Percentiles rank a stretch among this genome's conserved stretches.
Evolutionary conservation across 179 eudicot genomes (phyloP).

Genomic region (Carnegiea gigantea): DNA sequence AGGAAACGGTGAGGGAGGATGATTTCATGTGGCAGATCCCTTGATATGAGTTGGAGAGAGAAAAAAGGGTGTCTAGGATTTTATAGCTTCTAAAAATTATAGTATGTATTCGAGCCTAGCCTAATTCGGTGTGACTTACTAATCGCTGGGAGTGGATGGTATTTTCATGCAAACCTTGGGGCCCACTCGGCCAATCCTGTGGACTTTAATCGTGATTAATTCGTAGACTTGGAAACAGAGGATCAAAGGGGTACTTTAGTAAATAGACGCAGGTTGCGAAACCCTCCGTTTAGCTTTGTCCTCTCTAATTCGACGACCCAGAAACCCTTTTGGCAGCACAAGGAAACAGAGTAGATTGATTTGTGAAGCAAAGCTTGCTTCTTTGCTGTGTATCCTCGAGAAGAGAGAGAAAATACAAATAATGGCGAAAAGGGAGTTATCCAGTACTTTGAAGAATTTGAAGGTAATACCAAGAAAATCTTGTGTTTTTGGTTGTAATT

Average conservation of each 20-base stretch:
- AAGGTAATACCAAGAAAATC: slow-evolving; percentile 55
- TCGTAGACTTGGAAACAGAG: slow-evolving; percentile 2
- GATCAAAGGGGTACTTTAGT: slow-evolving; percentile 15
- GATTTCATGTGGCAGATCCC: slow-evolving; percentile 12
- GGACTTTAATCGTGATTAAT: too few relatives aligned
- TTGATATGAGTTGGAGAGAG: slow-evolving; percentile 9
- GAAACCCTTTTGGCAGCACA: slow-evolving; percentile 11
- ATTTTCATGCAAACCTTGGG: too few relatives aligned
- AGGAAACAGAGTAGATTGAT: slow-evolving; percentile 6
- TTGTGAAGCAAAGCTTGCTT: slow-evolving; percentile 19
- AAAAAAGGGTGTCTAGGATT: slow-evolving; percentile 10
- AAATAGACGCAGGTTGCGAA: slow-evolving; percentile 13
- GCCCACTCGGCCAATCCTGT: too few relatives aligned
- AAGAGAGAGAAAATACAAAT: background rate
- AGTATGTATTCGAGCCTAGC: background rate
- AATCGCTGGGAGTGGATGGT: background rate
- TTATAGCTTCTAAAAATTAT: slow-evolving; percentile 21
- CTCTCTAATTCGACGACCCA: background rate
- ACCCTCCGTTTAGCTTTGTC: slow-evolving; percentile 5
- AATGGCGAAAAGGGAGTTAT: slow-evolving; percentile 86
- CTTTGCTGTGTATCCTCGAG: slow-evolving; percentile 7
- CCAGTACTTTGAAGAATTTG: slow-evolving; percentile 73
- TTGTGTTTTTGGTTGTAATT: slow-evolving; percentile 10
- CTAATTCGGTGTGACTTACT: background rate
- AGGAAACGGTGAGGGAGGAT: slow-evolving; percentile 10